These are phyloP conservation scores for Buddleja alternifolia DNA, from an alignment of 257 asterid species.

Conservation along the genomic window DNA sequence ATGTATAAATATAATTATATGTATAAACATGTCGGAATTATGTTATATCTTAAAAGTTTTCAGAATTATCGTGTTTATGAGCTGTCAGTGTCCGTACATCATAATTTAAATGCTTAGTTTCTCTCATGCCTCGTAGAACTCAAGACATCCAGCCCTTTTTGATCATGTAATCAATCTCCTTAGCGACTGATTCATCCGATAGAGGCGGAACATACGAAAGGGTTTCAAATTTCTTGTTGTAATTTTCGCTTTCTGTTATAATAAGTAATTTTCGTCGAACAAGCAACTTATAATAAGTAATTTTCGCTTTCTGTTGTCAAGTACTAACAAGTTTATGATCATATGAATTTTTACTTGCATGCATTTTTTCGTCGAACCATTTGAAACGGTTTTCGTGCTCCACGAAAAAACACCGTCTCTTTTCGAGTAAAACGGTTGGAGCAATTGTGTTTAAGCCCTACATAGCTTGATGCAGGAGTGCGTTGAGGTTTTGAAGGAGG, in stretches of 20 bases:
- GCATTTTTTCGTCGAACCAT: constrained; percentile 49
- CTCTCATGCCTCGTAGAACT: constrained; percentile 45
- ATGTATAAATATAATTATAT: too few species aligned
- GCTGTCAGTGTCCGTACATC: too few species aligned
- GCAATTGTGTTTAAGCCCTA: constrained; percentile 25
- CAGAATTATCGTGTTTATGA: too few species aligned
- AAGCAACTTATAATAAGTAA: neutral
- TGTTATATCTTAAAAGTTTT: too few species aligned
- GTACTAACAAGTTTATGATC: too few species aligned
- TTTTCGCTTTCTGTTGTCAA: too few species aligned
- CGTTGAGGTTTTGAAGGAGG: too few species aligned
- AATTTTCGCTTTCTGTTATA: too few species aligned
- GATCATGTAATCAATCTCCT: constrained; percentile 54
- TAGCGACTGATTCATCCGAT: constrained; percentile 46
- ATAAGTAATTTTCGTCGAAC: too few species aligned
- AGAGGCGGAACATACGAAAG: constrained; percentile 51
- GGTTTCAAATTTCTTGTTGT: constrained; percentile 57
- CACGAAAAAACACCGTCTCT: constrained; percentile 38
- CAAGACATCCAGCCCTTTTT: constrained; percentile 57
- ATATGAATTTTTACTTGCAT: constrained; percentile 47
- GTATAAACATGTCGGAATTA: too few species aligned
- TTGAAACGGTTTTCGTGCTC: constrained; percentile 38
- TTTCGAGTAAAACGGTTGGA: constrained; percentile 27
- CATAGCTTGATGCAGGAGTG: constrained; percentile 34
- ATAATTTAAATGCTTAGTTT: neutral